Base-by-base conservation (phyloP, 371 early-diverging fungal genomes). In the Mortierella sp. region DNA sequence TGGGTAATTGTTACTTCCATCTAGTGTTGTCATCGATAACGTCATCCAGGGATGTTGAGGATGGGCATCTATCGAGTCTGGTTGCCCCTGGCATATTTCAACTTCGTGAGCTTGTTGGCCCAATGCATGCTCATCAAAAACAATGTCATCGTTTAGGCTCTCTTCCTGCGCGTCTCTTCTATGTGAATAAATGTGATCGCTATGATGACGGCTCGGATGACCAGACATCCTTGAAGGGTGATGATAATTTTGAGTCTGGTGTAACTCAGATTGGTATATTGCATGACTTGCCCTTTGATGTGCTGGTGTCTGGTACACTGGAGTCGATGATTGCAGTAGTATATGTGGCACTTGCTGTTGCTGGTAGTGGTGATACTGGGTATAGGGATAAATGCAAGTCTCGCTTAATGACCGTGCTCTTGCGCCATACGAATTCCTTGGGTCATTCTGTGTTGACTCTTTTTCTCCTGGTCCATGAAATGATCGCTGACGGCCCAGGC, bases 371-470 rank as follows among this genome's bases (percentile, higher is more conserved):
- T 66, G 72, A 15, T 55, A 49, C 8, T 72, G 77, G 64, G 72
- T 67, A 65, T 71, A 72, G 22, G 69, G 70, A 45, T 66, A 51
- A 13, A 73, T 66, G 26, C 62, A 58, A 5, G 79, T 70, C 49
- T 78, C 79, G 53, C 79, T 78, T 23, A 69, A 73, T 3, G 79
- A 78, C 3, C 79, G 65, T 31, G 67, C 66, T 10, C 79, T 66
- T 0, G 54, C 54, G n/a, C 67, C 72, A 69, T 61, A 59, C 15
- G 67, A 54, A 29, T 40, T 10, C 31, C 66, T 51, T 13, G 35
- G 40, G 8, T 77, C 72, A 2, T 34, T 31, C 0, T 23, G 23
- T 26, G 35, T 54, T 13, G 49, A 3, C 9, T 51, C 58, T 32
- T 58, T 62, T 5, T 61, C 68, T 42, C 56, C 61, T 13, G 67